A percentile compares a stretch with the other conserved stretches of the same genome.
phyloP scores from a whole-genome alignment of 2,329 filamentous ascomycete species.

The Lachnellula cervina region DNA sequence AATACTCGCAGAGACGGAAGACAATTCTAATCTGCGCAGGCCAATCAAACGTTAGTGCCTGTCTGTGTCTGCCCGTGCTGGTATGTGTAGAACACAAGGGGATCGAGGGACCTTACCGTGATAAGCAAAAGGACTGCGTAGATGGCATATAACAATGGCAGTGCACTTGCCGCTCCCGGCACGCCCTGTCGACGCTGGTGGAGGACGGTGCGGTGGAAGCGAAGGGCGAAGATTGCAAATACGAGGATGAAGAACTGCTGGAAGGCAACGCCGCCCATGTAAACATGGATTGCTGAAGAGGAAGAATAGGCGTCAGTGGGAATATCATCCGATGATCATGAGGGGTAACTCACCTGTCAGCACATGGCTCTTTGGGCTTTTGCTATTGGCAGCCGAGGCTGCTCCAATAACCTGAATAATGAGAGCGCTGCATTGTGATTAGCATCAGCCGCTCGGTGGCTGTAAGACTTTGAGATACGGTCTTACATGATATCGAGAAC shows the following conservation, averaged over 20 bases:
- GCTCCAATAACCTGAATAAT: slow-evolving; percentile 19
- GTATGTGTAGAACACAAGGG: background rate
- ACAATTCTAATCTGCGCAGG: slow-evolving; percentile 42
- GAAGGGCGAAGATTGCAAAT: slow-evolving; percentile 37
- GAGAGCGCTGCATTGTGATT: slow-evolving; percentile 19
- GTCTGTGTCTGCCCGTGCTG: too few relatives aligned
- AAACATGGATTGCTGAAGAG: slow-evolving; percentile 34
- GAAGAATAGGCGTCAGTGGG: slow-evolving; percentile 19
- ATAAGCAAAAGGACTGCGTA: slow-evolving; percentile 37
- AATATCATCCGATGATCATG: background rate
- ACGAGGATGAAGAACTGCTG: slow-evolving; percentile 45
- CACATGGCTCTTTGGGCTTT: slow-evolving; percentile 22
- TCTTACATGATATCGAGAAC: slow-evolving; percentile 26
- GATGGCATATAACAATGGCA: slow-evolving; percentile 26
- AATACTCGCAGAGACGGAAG: slow-evolving; percentile 50
- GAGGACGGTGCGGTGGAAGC: slow-evolving; percentile 32
- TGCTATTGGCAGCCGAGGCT: slow-evolving; percentile 32
- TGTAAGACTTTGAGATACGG: background rate
- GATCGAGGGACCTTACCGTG: slow-evolving; percentile 23
- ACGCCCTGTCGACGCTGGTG: background rate
- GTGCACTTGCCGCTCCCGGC: background rate
- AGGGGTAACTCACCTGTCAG: slow-evolving; percentile 4
- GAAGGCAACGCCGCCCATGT: slow-evolving; percentile 47
- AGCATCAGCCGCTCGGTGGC: background rate
- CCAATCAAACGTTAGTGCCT: background rate